phyloP scores from a whole-genome alignment of 129 eudicot genomes.

The Centrapalus pauciflorus region DNA sequence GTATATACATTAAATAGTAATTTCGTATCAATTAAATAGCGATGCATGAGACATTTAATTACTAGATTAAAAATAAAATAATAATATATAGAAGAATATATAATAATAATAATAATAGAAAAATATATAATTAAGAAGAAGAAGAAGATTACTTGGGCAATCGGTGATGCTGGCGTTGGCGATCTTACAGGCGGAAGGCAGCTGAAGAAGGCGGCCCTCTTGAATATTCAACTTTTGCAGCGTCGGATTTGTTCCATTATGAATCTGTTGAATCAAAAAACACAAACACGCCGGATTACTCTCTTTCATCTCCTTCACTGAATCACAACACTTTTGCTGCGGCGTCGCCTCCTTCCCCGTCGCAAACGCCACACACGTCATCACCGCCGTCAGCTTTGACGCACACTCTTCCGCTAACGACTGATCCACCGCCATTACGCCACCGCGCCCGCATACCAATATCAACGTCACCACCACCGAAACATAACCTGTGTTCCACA shows the following conservation, averaged over 20 bases:
- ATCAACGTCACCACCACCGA: background rate
- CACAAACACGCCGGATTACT: slow-evolving; percentile 38
- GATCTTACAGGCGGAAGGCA: slow-evolving; percentile 33
- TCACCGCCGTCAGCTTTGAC: slow-evolving; percentile 24
- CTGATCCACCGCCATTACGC: background rate
- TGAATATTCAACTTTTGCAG: slow-evolving; percentile 34
- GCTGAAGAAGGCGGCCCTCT: slow-evolving; percentile 25
- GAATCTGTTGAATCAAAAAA: slow-evolving; percentile 35
- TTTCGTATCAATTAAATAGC: too few species aligned
- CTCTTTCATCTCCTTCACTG: slow-evolving; percentile 31
- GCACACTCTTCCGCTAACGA: slow-evolving; percentile 22
- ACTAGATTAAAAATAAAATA: too few species aligned
- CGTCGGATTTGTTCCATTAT: slow-evolving; percentile 32
- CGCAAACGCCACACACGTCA: slow-evolving; percentile 34
- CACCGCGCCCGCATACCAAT: background rate
- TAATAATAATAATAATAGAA: too few species aligned
- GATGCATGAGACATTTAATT: too few species aligned
- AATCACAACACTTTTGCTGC: slow-evolving; percentile 29
- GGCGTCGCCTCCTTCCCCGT: slow-evolving; percentile 26
- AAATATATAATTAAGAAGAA: too few species aligned
- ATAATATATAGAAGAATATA: too few species aligned
- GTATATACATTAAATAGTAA: too few species aligned
- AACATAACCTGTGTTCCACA: background rate
- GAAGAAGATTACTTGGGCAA: slow-evolving; percentile 27
- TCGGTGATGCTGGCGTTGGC: slow-evolving; percentile 32